Evolutionary conservation across 306 rosid species (phyloP).

Genomic region (Senna tora): DNA sequence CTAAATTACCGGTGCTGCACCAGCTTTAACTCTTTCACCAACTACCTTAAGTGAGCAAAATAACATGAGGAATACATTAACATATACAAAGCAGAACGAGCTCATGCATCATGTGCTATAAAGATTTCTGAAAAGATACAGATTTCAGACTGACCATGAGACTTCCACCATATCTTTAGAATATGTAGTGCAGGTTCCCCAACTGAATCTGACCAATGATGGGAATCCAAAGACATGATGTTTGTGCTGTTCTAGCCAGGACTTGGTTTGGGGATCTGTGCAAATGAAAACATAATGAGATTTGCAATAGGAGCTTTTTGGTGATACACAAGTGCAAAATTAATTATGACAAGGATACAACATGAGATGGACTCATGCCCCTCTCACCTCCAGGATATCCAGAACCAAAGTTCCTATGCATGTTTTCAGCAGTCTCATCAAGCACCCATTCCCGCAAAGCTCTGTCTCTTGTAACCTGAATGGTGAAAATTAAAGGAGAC

Average conservation of each 20-base stretch:
- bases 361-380: conserved; percentile 20
- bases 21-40: not conserved
- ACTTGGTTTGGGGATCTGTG: conserved; percentile 80
- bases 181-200: conserved; percentile 91
- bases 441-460: conserved; percentile 82
- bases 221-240: conserved; percentile 90
- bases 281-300: conserved; percentile 43
- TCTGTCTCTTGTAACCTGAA: conserved; percentile 88
- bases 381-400: conserved; percentile 93
- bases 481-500: conserved; percentile 12
- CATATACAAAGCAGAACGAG: conserved; percentile 13
- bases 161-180: conserved; percentile 75
- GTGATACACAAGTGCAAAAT: not conserved
- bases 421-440: conserved; percentile 82
- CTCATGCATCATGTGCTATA: conserved; percentile 4
- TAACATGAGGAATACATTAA: conserved; percentile 17
- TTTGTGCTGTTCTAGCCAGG: conserved; percentile 81
- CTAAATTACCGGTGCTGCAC: not conserved
- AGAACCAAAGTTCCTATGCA: conserved; percentile 82
- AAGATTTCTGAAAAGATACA: conserved; percentile 32
- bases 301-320: conserved; percentile 1
- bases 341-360: not conserved
- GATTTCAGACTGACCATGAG: conserved; percentile 63
- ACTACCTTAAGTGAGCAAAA: not conserved
- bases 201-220: conserved; percentile 89